Conservation (phyloP, 495 filamentous ascomycete genomes). For the Penicillium cinerascens region DNA sequence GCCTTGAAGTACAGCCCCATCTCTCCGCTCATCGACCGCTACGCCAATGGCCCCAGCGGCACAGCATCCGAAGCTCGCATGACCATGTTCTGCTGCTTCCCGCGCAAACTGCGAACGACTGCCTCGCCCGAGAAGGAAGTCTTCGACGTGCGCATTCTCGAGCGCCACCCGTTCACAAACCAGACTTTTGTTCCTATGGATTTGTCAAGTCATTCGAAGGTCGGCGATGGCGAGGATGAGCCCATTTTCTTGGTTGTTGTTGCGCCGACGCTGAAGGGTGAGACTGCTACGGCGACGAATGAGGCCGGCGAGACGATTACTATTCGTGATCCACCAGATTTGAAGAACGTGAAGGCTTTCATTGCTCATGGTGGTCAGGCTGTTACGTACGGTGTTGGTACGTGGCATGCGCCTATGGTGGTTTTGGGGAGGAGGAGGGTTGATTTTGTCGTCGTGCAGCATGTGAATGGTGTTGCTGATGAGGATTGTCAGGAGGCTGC, state of each 20-base stretch:
- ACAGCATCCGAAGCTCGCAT: constrained; percentile 58
- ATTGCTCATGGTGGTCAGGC: constrained; percentile 75
- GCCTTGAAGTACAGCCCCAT: constrained; percentile 83
- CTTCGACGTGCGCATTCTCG: constrained; percentile 73
- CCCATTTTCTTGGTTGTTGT: constrained; percentile 80
- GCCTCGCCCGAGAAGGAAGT: constrained; percentile 25
- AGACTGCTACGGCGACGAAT: constrained; percentile 33
- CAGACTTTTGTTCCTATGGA: constrained; percentile 88
- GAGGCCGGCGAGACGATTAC: constrained; percentile 29
- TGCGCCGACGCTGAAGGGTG: constrained; percentile 60
- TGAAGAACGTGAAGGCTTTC: constrained; percentile 69
- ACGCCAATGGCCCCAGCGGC: constrained; percentile 57
- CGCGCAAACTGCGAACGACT: constrained; percentile 48
- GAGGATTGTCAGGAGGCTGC: constrained; percentile 91
- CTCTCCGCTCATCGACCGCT: constrained; percentile 65
- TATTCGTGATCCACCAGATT: constrained; percentile 66
- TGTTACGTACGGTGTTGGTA: constrained; percentile 86
- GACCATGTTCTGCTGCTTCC: constrained; percentile 88
- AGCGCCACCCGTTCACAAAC: constrained; percentile 89
- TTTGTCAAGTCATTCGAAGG: constrained; percentile 37
- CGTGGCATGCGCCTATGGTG: constrained; percentile 98
- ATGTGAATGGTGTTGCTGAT: constrained; percentile 72
- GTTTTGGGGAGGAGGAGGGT: constrained; percentile 66
- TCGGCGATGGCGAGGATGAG: constrained; percentile 29
- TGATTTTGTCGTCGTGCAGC: constrained; percentile 87